Base-by-base conservation (phyloP, 768 basidiomycete species). In the Mycena filopes region DNA sequence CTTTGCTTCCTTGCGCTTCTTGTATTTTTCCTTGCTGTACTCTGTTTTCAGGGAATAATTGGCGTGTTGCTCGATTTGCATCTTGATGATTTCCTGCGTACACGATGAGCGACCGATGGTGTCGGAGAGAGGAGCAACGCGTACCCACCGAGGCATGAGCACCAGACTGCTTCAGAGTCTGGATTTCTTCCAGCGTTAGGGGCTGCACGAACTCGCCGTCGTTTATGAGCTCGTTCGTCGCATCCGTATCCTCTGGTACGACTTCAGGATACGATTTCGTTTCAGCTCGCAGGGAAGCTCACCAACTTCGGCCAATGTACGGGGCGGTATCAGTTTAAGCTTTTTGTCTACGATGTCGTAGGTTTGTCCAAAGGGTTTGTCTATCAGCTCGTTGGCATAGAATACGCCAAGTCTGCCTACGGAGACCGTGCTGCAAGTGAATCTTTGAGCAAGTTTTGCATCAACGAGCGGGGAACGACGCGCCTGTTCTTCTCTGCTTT, bases 11-110 rank as follows among this genome's bases (percentile, higher is more conserved):
- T 99, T 99, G 41, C 95, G 85, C 76, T 96, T 97, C 76, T 88
- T 92, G 79, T 98, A 99, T 76, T 99, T 99, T 73, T 99, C 96
- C 78, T 99, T 99, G 78, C 94, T 96, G 77, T 96, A 99, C 77
- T 97, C 98, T 1, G 96, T 99, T 79, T 99, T 99, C 51, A 99
- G 81, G 13, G 89, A 89, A 76, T 93, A 99, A 71, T 94, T 93
- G 31, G 93, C 90, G 72, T 99, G 97, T 72, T 90, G 87, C 71
- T 94, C 95, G 49, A 98, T 97, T 77, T 99, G 97, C 76, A 84
- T 90, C 73, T 93, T 90, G 74, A 99, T 97, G 55, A 99, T 98
- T 72, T 98, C 96, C 91, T 98, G 80, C 49, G 72, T 43, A 54
- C 63, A 65, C 61, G 53, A 68, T 67, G 48, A 55, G 57, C 21